Conservation (phyloP, 768 basidiomycete species). For the Tulasnella sp. region DNA sequence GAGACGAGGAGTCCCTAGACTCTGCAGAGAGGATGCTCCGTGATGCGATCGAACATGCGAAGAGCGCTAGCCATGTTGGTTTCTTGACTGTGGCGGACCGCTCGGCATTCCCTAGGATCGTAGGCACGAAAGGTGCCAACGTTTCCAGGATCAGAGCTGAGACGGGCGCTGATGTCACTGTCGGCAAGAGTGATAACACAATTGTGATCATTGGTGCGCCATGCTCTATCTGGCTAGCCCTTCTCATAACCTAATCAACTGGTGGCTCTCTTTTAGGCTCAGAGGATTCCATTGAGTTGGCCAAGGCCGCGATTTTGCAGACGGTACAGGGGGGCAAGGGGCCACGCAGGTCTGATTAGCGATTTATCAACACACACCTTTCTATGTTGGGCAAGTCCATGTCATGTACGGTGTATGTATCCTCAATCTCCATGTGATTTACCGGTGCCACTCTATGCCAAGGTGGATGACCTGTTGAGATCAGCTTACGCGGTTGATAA, state of each 20-base stretch:
- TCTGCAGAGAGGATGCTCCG: slow-evolving; percentile 55
- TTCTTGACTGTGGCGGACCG: slow-evolving; percentile 77
- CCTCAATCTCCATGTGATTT: too few relatives aligned
- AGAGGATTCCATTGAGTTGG: slow-evolving; percentile 52
- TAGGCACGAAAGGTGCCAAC: slow-evolving; percentile 84
- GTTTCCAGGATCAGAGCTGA: slow-evolving; percentile 78
- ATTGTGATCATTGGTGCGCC: slow-evolving; percentile 77
- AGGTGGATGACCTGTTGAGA: too few relatives aligned
- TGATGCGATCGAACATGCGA: slow-evolving; percentile 61
- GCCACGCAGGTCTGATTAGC: background rate
- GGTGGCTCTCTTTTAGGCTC: slow-evolving; percentile 38
- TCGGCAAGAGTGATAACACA: slow-evolving; percentile 75
- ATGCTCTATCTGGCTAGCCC: background rate
- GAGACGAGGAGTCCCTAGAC: slow-evolving; percentile 65
- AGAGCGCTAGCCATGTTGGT: slow-evolving; percentile 64
- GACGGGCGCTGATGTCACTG: slow-evolving; percentile 85
- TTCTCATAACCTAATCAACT: background rate
- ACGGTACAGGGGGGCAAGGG: slow-evolving; percentile 8
- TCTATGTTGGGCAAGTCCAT: too few relatives aligned
- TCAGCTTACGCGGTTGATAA: too few relatives aligned
- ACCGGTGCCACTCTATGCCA: too few relatives aligned
- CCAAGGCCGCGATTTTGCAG: slow-evolving; percentile 60
- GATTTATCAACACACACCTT: too few relatives aligned
- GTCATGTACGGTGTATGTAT: too few relatives aligned
- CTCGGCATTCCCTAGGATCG: slow-evolving; percentile 82